Base-by-base conservation (phyloP, 306 rosid species). In the Quercus robur region DNA sequence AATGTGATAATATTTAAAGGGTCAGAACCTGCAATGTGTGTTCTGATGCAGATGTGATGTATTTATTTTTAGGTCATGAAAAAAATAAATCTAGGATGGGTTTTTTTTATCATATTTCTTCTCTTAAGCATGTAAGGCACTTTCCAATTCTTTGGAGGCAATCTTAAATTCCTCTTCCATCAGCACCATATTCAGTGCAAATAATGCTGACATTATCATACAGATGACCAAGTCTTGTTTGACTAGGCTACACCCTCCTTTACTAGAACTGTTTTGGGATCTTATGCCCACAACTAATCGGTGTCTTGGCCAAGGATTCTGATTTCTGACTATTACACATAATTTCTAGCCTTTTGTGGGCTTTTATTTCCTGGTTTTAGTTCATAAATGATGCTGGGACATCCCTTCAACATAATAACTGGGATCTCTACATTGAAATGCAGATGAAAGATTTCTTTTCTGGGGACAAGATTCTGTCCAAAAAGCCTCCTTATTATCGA, bases 361-460 rank as follows among this genome's bases (percentile, higher is more conserved):
- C 63, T 10, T 12, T 63, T 41, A 7, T 71, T 23, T 46, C 31
- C 38, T 63, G 73, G 46, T 71, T 35, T 5, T 20, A 75, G 66
- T 38, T 70, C 61, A 75, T 46, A 55, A 55, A 57, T 31, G 31
- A 66, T 46, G 63, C 55, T 61, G 72, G 54, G 38, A 63, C 30
- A 59, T 81, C 52, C 55, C 71, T 56, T n/a, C 26, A 46, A 78
- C 75, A 77, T 44, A 35, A 51, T 82, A 75, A 75, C 69, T 5
- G 35, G 70, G 15, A 71, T 56, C 51, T 78, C 83, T 21, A 68
- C 64, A 66, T 81, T 81, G 81, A 41, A 73, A 75, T 84, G 84
- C 93, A 94, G 98, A 91, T 94, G 97, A 92, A 91, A 81, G 90
- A 84, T 71, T 86, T 89, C 61, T 89, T 89, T 76, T 88, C 91